Evolutionary conservation across 208 protist genomes (phyloP), one percentile per base, ranked within the genome.

Genomic region (Plasmodiophora brassicae): DNA sequence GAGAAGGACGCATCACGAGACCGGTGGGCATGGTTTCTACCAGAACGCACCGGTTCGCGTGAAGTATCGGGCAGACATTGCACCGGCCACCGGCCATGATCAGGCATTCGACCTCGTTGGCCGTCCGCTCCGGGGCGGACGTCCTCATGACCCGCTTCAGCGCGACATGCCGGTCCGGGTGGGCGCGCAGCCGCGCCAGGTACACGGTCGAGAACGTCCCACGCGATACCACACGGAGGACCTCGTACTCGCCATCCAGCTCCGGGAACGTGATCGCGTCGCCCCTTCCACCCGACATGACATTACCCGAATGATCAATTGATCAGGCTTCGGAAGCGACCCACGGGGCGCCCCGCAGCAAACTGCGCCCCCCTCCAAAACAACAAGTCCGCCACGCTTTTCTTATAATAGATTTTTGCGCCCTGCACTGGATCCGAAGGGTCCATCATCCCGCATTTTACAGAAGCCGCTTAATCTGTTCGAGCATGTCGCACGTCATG

Each of bases 401-500:
- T n/a, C n/a, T n/a, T n/a, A n/a, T n/a, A n/a, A n/a, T n/a, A n/a
- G n/a, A n/a, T n/a, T n/a, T n/a, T n/a, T n/a, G n/a, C n/a, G n/a
- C n/a, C n/a, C n/a, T n/a, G n/a, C n/a, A n/a, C n/a, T n/a, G n/a
- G n/a, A n/a, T n/a, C n/a, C n/a, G n/a, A n/a, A n/a, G n/a, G n/a
- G n/a, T n/a, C n/a, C n/a, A n/a, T n/a, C n/a, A 32, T 78, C n/a
- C 32, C 14, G 65, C n/a, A 5, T 32, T 78, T 14, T n/a, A 78
- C 5, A 36, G 65, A n/a, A 14, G 65, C 41, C n/a, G 65, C 10
- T 5, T 38, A 78, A 78, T 78, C 32, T n/a, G 5, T 5, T 78
- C n/a, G 36, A 96, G 71, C 93, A 96, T 95, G n/a, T 93, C 91
- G 0, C 84, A 78, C 22, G 88, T 91, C 93, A 95, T 95, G 1